Evolutionary conservation across 257 asterid species (phyloP), one percentile per base, ranked within the genome.

Genomic region (Petunia secreta): DNA sequence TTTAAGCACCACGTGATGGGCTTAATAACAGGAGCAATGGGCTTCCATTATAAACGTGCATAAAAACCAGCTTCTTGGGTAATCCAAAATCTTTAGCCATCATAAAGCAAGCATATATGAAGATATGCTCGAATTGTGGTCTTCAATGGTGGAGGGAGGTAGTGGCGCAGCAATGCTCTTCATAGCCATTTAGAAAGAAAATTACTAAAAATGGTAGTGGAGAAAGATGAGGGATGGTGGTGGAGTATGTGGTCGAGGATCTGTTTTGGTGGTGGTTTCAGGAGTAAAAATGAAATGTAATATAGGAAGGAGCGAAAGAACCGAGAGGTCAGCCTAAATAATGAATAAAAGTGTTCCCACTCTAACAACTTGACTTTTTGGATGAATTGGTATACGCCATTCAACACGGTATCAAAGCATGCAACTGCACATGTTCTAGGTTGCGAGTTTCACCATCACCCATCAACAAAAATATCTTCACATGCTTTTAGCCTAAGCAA

Each of bases 361-460:
- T 25, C 25, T 25, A 25, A 52, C 57, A 4, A 13, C 1, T 52
- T 50, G 5, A 71, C 48, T 11, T 48, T 71, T 71, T 71, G 39
- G 73, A 64, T 64, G 68, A 64, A 71, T 5, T 4, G 11, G 3
- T 69, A 69, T 71, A 69, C 55, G 48, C 77, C 77, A 10, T 34
- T 71, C 5, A 34, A 48, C 77, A 10, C 48, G 77, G 60, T 64
- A 64, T 39, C 8, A 37, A 43, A 25, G 77, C 15, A 69, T 46
- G 57, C 41, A 25, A 25, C 25, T 25, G 25, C 25, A 25, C 25
- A 25, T 25, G 25, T 25, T 25, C 25, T 25, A 25, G 25, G 25
- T 25, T 25, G 25, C 25, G 25, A 25, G 25, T 25, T 25, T 25
- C 25, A 25, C 25, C 25, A 25, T 25, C 25, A 25, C 25, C 25